A percentile compares a stretch with the other conserved stretches of the same genome.
Conservation (phyloP, 2,329 filamentous ascomycete genomes). For the Chaetothyriales sp. region DNA sequence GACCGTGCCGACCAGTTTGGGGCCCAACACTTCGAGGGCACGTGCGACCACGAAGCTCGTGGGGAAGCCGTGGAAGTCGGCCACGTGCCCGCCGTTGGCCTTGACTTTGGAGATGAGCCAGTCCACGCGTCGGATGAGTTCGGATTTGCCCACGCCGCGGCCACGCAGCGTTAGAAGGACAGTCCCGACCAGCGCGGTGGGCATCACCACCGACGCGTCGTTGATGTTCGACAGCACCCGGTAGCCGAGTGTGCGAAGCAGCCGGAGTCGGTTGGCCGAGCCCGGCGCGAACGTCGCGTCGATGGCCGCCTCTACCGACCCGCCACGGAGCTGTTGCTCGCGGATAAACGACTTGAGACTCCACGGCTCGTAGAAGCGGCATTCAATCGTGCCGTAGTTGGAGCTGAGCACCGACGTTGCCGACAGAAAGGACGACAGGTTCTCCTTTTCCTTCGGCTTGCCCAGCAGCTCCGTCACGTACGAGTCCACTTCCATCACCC, state of each 20-base stretch:
- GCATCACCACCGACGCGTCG: slow-evolving; percentile 92
- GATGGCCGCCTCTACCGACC: slow-evolving; percentile 22
- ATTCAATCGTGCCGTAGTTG: slow-evolving; percentile 80
- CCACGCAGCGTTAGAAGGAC: slow-evolving; percentile 82
- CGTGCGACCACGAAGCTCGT: slow-evolving; percentile 74
- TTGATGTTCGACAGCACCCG: slow-evolving; percentile 91
- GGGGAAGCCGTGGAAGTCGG: slow-evolving; percentile 73
- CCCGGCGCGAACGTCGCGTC: slow-evolving; percentile 27
- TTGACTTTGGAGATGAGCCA: slow-evolving; percentile 76
- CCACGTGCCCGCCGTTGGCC: slow-evolving; percentile 79
- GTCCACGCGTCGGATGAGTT: slow-evolving; percentile 73
- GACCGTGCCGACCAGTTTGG: slow-evolving; percentile 69
- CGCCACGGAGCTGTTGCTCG: slow-evolving; percentile 52
- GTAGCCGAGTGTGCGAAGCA: slow-evolving; percentile 80
- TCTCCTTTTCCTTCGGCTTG: slow-evolving; percentile 90
- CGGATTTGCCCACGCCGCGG: slow-evolving; percentile 74
- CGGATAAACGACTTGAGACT: slow-evolving; percentile 70
- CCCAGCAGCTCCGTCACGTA: slow-evolving; percentile 91
- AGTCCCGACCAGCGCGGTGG: slow-evolving; percentile 87
- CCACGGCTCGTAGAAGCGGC: slow-evolving; percentile 94
- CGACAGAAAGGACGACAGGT: slow-evolving; percentile 75
- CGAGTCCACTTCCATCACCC: slow-evolving; percentile 93
- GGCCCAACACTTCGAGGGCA: slow-evolving; percentile 80
- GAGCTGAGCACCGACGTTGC: slow-evolving; percentile 78
- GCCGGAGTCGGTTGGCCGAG: slow-evolving; percentile 44